Base-by-base conservation (phyloP, 1,284 basidiomycete species). In the Cutaneotrichosporon sp. region DNA sequence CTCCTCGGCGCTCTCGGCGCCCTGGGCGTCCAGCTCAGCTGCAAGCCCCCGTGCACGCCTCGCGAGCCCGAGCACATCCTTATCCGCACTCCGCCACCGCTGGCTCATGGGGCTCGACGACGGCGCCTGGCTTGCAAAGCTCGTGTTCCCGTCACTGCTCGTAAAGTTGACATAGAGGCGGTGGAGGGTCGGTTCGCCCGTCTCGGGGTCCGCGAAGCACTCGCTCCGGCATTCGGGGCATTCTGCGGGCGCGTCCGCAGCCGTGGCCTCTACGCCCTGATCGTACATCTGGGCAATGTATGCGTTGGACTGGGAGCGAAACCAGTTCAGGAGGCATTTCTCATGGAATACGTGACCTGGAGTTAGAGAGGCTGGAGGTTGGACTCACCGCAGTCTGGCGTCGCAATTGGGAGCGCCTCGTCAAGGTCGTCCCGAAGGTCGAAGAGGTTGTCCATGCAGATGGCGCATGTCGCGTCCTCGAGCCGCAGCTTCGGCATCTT, bases 331-430 rank as follows among this genome's bases (percentile, higher is more conserved):
- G 2, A 72, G 34, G 46, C 70, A 72, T 26, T 55, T 34, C 35
- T 71, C 66, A 53, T 72, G 70, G 48, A 66, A 65, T n/a, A 71
- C 68, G 31, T 72, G 70, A 12, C 70, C 70, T 72, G 51, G 27
- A 11, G 43, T 56, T 9, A 48, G 53, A 35, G 11, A 4, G 22
- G 35, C n/a, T 10, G 35, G 3, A 4, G n/a, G n/a, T n/a, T n/a
- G n/a, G n/a, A 63, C 70, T 58, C 48, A 72, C 70, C 70, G 44
- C 70, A 72, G 38, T 68, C 65, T 3, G 65, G 61, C 7, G 70
- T 60, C 3, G 62, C 65, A 9, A 67, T 62, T 2, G 64, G 63
- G 3, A 63, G 39, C 4, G 63, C 43, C 47, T 71, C 67, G 43
- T 70, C 64, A 33, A 71, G 51, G 51, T 71, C 70, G 48, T 71